These are phyloP conservation scores for Vigna trinervia DNA, from an alignment of 306 rosid species.

Conservation along the genomic window DNA sequence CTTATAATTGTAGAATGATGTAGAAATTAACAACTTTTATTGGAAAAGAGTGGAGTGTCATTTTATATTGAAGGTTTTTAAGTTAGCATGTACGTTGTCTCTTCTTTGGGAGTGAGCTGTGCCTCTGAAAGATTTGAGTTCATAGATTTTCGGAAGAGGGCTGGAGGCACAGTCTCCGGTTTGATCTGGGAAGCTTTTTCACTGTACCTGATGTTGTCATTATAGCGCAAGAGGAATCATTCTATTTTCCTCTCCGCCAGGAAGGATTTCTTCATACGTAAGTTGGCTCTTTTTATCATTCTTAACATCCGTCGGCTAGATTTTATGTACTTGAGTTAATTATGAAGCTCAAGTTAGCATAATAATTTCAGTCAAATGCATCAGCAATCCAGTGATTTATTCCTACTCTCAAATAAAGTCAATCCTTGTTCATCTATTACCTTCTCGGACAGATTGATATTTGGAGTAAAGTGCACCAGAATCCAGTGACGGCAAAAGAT, in stretches of 20 bases:
- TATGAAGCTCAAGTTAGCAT: background rate
- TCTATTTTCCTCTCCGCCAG: no score
- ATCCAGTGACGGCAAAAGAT: background rate
- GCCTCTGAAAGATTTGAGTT: no score
- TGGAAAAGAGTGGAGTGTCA: background rate
- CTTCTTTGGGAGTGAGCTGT: no score
- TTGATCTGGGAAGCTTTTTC: background rate
- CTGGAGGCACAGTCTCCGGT: background rate
- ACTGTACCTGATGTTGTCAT: background rate
- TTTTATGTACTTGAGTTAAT: background rate
- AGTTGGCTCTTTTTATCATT: background rate
- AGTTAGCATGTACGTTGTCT: background rate
- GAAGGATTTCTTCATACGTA: background rate
- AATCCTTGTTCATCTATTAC: background rate
- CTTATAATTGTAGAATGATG: background rate
- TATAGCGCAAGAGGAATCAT: background rate
- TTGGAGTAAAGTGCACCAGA: background rate
- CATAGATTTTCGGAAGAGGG: background rate
- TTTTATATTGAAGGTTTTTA: no score
- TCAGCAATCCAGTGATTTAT: background rate
- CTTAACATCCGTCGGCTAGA: constrained; percentile 18
- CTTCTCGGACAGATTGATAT: background rate
- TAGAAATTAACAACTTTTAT: background rate
- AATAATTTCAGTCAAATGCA: background rate
- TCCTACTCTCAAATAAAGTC: background rate